Evolutionary conservation across 2,329 filamentous ascomycete genomes (phyloP).

Genomic region (Cladosporium sp.): DNA sequence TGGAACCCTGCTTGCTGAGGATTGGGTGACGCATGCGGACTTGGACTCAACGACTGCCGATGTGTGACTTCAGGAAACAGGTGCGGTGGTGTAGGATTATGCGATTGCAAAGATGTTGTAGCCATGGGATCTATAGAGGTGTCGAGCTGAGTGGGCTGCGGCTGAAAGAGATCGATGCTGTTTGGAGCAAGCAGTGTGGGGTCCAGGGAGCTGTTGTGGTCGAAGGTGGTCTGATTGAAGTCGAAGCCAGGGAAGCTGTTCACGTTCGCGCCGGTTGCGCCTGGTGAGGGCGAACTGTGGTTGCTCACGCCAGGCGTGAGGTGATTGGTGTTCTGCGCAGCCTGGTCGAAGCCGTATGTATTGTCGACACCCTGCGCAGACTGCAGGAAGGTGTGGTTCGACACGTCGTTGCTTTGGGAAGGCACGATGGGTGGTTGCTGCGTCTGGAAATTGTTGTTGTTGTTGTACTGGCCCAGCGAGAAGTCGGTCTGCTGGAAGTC

Average conservation of each 20-base stretch:
- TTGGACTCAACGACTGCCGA: slow-evolving; percentile 47
- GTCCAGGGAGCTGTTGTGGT: slow-evolving; percentile 55
- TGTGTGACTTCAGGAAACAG: slow-evolving; percentile 46
- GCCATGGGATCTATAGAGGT: slow-evolving; percentile 47
- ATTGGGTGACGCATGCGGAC: slow-evolving; percentile 50
- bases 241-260: slow-evolving; percentile 56
- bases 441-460: slow-evolving; percentile 23
- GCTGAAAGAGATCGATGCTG: slow-evolving; percentile 37
- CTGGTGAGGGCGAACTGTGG: background rate
- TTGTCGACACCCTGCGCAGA: slow-evolving; percentile 47
- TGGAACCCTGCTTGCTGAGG: slow-evolving; percentile 48
- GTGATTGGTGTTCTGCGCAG: slow-evolving; percentile 18
- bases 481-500: slow-evolving; percentile 39
- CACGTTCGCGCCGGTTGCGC: slow-evolving; percentile 19
- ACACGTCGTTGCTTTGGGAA: slow-evolving; percentile 33
- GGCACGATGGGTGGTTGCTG: slow-evolving; percentile 32
- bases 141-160: slow-evolving; percentile 41
- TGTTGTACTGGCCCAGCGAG: slow-evolving; percentile 35
- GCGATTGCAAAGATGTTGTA: slow-evolving; percentile 46
- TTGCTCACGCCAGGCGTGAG: slow-evolving; percentile 22
- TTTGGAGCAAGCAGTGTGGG: slow-evolving; percentile 54
- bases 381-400: slow-evolving; percentile 42
- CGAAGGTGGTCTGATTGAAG: slow-evolving; percentile 51
- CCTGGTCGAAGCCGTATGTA: slow-evolving; percentile 34
- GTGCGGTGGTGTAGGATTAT: slow-evolving; percentile 53